Conservation (phyloP, 1,284 basidiomycete genomes). For the Puccinia horiana region DNA sequence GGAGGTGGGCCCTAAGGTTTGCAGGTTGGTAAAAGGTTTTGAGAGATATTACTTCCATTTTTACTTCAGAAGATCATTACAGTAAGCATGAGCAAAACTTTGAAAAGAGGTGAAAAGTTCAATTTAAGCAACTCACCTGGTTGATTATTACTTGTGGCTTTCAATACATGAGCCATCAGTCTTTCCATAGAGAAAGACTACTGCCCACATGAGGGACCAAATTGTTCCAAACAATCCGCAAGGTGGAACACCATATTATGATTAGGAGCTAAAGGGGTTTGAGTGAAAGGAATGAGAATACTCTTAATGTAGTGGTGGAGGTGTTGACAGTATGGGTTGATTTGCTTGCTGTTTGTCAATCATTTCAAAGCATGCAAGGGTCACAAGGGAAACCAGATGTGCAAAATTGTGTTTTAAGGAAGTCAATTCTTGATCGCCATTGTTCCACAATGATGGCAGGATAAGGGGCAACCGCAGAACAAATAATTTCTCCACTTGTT, state of each 20-base stretch:
- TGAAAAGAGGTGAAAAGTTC: not conserved
- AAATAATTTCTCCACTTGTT: slow-evolving; percentile 44
- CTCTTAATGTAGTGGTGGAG: slow-evolving; percentile 11
- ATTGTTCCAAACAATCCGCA: slow-evolving; percentile 36
- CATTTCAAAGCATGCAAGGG: slow-evolving; percentile 31
- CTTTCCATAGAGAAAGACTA: slow-evolving; percentile 39
- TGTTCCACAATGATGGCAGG: slow-evolving; percentile 26
- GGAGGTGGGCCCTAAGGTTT: not conserved
- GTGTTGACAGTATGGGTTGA: slow-evolving; percentile 21
- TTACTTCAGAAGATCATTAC: not conserved
- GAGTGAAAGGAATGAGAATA: slow-evolving; percentile 6
- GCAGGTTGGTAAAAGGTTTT: slow-evolving; percentile 13
- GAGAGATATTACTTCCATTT: not conserved
- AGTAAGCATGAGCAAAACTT: not conserved
- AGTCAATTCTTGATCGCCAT: not conserved
- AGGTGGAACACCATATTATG: slow-evolving; percentile 45
- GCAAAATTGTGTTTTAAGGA: slow-evolving; percentile 34
- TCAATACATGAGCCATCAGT: slow-evolving; percentile 28
- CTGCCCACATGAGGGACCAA: slow-evolving; percentile 27
- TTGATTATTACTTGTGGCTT: slow-evolving; percentile 33
- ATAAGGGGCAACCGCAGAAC: slow-evolving; percentile 19
- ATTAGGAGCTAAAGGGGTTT: slow-evolving; percentile 19
- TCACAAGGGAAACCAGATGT: slow-evolving; percentile 32
- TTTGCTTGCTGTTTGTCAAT: slow-evolving; percentile 6
- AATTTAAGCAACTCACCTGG: slow-evolving; percentile 18